These are phyloP conservation scores for Candida germanica DNA, from an alignment of 805 yeast species.

Conservation along the genomic window DNA sequence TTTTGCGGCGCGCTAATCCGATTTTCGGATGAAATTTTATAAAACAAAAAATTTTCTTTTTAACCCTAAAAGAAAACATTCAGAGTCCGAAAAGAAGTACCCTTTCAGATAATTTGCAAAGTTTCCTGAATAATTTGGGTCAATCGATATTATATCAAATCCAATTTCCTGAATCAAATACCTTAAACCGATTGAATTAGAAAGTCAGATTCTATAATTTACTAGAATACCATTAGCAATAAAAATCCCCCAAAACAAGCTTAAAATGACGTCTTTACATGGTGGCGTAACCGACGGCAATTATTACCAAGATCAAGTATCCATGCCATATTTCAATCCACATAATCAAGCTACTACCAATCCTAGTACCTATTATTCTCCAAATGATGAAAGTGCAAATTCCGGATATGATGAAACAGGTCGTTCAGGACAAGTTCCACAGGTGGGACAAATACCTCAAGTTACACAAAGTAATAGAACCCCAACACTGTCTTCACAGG, in stretches of 20 bases:
- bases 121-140: background rate
- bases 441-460: background rate
- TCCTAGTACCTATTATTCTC: constrained; percentile 1
- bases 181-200: too few relatives aligned
- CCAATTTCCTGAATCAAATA: background rate
- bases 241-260: constrained; percentile 1
- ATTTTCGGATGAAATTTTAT: constrained; percentile 7
- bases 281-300: constrained; percentile 21
- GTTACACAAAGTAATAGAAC: background rate
- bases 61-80: background rate
- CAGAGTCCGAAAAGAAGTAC: background rate
- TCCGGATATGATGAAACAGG: background rate
- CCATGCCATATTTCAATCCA: constrained; percentile 6
- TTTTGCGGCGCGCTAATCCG: constrained; percentile 6
- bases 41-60: constrained; percentile 1
- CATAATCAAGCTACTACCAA: background rate
- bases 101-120: background rate
- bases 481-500: constrained; percentile 9
- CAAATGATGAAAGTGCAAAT: background rate
- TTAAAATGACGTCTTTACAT: constrained; percentile 28
- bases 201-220: too few relatives aligned
- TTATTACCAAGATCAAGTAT: constrained; percentile 23
- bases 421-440: too few relatives aligned
- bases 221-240: background rate
- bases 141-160: background rate